Conservation (phyloP, 805 yeast genomes). For the Yarrowia hollandica region DNA sequence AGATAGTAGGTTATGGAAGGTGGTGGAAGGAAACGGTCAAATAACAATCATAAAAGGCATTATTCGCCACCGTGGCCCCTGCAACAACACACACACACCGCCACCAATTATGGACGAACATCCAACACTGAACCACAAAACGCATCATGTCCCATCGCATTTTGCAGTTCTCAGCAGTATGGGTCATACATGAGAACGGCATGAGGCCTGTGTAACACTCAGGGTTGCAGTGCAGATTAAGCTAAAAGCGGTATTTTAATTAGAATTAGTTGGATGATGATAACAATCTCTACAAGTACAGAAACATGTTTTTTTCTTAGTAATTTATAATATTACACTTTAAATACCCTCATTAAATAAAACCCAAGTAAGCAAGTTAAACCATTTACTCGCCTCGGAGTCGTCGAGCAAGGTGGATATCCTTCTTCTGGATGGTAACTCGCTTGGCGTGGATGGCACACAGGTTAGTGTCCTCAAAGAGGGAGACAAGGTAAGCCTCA, state of each 20-base stretch:
- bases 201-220: neutral
- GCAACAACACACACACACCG: no score
- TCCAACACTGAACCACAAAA: no score
- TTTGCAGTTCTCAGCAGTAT: neutral
- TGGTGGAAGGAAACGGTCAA: no score
- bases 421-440: constrained; percentile 90
- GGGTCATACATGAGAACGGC: neutral
- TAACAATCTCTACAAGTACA: neutral
- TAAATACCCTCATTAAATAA: constrained; percentile 28
- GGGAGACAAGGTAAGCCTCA: constrained; percentile 82
- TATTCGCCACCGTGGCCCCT: neutral
- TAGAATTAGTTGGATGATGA: no score
- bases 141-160: no score
- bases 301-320: neutral
- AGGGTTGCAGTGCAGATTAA: neutral
- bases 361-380: constrained; percentile 39
- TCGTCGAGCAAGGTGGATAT: constrained; percentile 87
- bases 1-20: neutral
- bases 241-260: no score
- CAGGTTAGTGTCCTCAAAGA: constrained; percentile 86
- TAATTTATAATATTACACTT: constrained; percentile 20
- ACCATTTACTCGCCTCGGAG: constrained; percentile 80
- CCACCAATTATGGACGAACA: no score
- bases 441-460: constrained; percentile 94
- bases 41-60: no score